Evolutionary conservation across 495 filamentous ascomycete genomes (phyloP).

Genomic region (Podospora tetraspora): DNA sequence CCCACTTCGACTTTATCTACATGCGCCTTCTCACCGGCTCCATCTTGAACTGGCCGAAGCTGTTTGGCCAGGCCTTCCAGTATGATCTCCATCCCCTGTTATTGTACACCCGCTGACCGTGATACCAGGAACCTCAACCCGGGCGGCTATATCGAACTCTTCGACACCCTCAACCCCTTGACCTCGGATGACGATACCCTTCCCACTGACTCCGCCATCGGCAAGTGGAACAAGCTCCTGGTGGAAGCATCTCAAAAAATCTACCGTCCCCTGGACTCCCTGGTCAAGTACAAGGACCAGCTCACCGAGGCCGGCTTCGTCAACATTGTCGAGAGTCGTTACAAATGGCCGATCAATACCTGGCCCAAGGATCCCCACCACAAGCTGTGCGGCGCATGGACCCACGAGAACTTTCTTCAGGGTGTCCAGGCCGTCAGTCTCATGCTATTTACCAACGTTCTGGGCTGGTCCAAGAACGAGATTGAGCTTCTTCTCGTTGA

Average conservation of each 20-base stretch:
- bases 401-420: slow-evolving; percentile 6
- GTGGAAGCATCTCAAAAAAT: slow-evolving; percentile 24
- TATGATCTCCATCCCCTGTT: not conserved
- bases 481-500: slow-evolving; percentile 23
- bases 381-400: slow-evolving; percentile 38
- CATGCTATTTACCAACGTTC: slow-evolving; percentile 27
- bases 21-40: slow-evolving; percentile 38
- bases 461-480: slow-evolving; percentile 25
- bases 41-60: slow-evolving; percentile 40
- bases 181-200: slow-evolving; percentile 26
- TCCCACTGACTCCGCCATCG: slow-evolving; percentile 18
- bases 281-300: slow-evolving; percentile 11
- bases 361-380: slow-evolving; percentile 46
- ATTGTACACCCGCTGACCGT: not conserved
- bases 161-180: slow-evolving; percentile 18
- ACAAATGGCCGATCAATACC: slow-evolving; percentile 35
- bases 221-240: slow-evolving; percentile 25
- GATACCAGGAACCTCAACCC: slow-evolving; percentile 28
- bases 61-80: slow-evolving; percentile 31
- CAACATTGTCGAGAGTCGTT: slow-evolving; percentile 20
- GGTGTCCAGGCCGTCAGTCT: slow-evolving; percentile 23
- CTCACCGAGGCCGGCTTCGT: slow-evolving; percentile 27
- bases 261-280: slow-evolving; percentile 17
- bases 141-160: slow-evolving; percentile 35
- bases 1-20: slow-evolving; percentile 48